These are phyloP conservation scores for Sugiyamaella novakii DNA, from an alignment of 1,139 yeast species.

Conservation along the genomic window DNA sequence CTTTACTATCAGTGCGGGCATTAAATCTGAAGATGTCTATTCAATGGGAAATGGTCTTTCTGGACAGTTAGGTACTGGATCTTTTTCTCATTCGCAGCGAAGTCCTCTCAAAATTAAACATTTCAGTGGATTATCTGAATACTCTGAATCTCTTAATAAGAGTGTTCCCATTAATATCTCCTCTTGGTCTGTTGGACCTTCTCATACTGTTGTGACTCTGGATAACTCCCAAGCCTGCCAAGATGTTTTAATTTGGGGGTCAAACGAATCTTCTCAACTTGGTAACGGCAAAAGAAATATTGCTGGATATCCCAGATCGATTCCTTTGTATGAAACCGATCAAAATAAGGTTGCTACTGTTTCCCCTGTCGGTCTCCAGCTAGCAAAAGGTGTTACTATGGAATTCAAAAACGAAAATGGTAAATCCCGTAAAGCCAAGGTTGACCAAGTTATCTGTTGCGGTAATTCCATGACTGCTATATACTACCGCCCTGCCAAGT, in stretches of 20 bases:
- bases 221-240: constrained; percentile 33
- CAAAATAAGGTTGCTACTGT: constrained; percentile 9
- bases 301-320: constrained; percentile 58
- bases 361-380: constrained; percentile 7
- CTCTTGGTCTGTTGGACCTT: constrained; percentile 61
- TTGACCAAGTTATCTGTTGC: constrained; percentile 62
- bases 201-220: constrained; percentile 66
- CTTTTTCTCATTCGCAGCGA: constrained; percentile 71
- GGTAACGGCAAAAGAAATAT: constrained; percentile 78
- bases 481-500: constrained; percentile 43
- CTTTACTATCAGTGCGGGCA: constrained; percentile 34
- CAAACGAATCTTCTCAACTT: constrained; percentile 76
- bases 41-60: constrained; percentile 82
- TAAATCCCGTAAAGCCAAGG: constrained; percentile 33
- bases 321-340: constrained; percentile 47
- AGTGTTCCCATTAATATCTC: constrained; percentile 52
- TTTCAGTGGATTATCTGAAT: constrained; percentile 48
- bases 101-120: constrained; percentile 62
- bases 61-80: constrained; percentile 87
- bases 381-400: constrained; percentile 6
- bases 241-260: constrained; percentile 82
- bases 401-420: constrained; percentile 31
- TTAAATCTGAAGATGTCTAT: constrained; percentile 35
- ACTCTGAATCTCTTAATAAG: constrained; percentile 42
- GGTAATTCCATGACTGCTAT: constrained; percentile 67